Conservation (phyloP, 148 eudicot genomes). For the Oxyria digyna region DNA sequence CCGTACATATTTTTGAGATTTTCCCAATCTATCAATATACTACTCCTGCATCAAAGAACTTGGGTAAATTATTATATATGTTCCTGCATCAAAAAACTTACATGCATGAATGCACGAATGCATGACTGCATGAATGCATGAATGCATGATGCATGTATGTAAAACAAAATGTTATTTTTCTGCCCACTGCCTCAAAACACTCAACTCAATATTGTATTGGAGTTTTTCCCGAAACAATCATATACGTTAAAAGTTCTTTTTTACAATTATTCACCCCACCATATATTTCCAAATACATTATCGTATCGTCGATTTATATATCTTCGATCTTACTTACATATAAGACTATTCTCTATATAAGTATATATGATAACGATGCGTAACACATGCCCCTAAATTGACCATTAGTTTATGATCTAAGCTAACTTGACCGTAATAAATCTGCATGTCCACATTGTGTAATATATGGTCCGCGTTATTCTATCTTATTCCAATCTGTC, state of each 20-base stretch:
- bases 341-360: too few species aligned
- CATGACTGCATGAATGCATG: neutral
- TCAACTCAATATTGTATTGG: neutral
- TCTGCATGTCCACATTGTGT: neutral
- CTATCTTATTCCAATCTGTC: too few species aligned
- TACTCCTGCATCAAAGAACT: too few species aligned
- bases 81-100: too few species aligned
- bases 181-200: neutral
- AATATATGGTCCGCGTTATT: neutral
- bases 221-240: slow-evolving; percentile 2
- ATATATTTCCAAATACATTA: neutral
- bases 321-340: neutral
- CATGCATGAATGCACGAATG: too few species aligned
- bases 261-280: neutral
- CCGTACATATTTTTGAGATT: too few species aligned
- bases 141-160: neutral
- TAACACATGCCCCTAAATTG: neutral
- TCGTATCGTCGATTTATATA: neutral
- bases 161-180: neutral
- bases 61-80: too few species aligned
- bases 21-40: too few species aligned
- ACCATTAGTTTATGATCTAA: neutral
- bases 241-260: neutral
- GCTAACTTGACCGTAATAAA: neutral
- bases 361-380: neutral